A percentile compares a stretch with the other conserved stretches of the same genome.
phyloP scores from a whole-genome alignment of 148 eudicot species.

The Tetragonia tetragonoides region DNA sequence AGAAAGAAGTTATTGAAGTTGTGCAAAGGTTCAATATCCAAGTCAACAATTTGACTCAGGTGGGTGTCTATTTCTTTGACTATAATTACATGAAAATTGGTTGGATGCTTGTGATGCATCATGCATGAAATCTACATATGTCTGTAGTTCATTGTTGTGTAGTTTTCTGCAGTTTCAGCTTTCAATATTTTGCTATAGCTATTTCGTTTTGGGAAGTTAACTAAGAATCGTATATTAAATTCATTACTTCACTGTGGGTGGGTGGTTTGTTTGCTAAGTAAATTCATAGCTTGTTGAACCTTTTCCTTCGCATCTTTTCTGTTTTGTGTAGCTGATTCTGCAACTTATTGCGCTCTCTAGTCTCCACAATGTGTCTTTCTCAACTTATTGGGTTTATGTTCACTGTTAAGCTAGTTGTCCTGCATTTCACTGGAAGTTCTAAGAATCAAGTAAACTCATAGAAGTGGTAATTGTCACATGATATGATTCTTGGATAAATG shows the following conservation, averaged over 20 bases:
- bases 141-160: not conserved
- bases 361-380: not conserved
- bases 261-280: not conserved
- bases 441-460: not conserved
- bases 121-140: not conserved
- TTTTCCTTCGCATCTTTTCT: not conserved
- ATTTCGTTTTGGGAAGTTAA: not conserved
- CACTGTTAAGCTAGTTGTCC: not conserved
- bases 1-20: conserved; percentile 59
- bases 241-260: not conserved
- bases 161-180: not conserved
- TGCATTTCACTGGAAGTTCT: not conserved
- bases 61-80: conserved; percentile 24
- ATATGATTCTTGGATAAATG: too few relatives aligned
- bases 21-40: conserved; percentile 86
- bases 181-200: not conserved
- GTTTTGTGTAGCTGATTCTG: not conserved
- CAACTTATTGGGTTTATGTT: not conserved
- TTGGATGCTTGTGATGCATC: not conserved
- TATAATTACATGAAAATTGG: not conserved
- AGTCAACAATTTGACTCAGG: conserved; percentile 96
- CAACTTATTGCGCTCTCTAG: not conserved
- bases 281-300: not conserved
- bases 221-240: not conserved
- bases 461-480: too few relatives aligned